A percentile compares a stretch with the other conserved stretches of the same genome.
Conservation (phyloP, 495 filamentous ascomycete species). For the Rhypophila decipiens region DNA sequence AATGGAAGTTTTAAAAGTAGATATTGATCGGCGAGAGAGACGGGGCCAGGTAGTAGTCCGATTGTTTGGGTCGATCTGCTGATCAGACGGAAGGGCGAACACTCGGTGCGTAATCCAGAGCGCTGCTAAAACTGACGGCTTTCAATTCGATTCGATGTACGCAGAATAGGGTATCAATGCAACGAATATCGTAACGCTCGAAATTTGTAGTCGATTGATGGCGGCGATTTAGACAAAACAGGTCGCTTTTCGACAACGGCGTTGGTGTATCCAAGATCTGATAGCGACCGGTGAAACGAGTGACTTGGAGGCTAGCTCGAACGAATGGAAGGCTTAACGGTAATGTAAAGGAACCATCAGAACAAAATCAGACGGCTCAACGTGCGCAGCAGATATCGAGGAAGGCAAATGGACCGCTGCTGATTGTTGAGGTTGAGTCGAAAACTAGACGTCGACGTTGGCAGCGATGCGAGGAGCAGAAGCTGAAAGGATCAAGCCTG, state of each 20-base stretch:
- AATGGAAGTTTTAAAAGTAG: neutral
- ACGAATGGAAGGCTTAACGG: conserved; percentile 29
- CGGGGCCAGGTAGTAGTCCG: conserved; percentile 9
- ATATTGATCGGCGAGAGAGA: conserved; percentile 9
- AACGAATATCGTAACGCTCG: neutral
- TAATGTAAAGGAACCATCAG: conserved; percentile 9
- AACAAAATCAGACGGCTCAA: conserved; percentile 9
- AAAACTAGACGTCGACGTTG: conserved; percentile 12
- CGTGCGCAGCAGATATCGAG: conserved; percentile 1
- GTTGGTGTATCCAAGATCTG: neutral
- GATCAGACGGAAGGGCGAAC: conserved; percentile 4
- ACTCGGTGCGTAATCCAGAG: neutral
- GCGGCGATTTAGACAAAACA: too few species aligned
- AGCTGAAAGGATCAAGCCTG: conserved; percentile 15
- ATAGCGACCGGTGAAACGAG: conserved; percentile 35
- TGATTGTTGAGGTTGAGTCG: conserved; percentile 6
- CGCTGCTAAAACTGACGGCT: too few species aligned
- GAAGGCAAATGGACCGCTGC: conserved; percentile 3
- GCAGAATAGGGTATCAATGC: neutral
- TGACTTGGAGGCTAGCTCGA: conserved; percentile 47
- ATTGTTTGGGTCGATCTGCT: conserved; percentile 15
- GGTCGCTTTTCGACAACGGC: neutral
- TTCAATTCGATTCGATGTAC: neutral
- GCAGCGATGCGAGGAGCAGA: conserved; percentile 12
- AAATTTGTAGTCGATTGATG: neutral